phyloP scores from a whole-genome alignment of 805 yeast species.

The Blastobotrys muscicola region DNA sequence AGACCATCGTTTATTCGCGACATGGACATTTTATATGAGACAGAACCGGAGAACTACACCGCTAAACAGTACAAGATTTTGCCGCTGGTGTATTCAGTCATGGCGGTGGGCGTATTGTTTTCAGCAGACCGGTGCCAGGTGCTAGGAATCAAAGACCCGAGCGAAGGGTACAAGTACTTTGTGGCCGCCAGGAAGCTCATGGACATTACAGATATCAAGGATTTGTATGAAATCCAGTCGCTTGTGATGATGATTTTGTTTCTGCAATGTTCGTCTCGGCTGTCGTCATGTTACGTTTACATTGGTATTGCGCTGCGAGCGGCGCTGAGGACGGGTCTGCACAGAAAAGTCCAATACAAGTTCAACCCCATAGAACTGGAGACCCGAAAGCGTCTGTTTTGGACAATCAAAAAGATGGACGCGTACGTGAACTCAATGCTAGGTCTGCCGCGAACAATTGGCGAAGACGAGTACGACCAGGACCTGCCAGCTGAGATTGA shows the following conservation, averaged over 20 bases:
- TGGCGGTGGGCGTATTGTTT: conserved; percentile 82
- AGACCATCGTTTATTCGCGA: conserved; percentile 71
- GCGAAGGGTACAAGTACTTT: conserved; percentile 70
- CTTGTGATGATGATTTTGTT: conserved; percentile 79
- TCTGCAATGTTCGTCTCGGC: conserved; percentile 78
- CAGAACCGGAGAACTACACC: conserved; percentile 63
- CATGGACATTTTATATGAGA: conserved; percentile 63
- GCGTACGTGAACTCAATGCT: conserved; percentile 78
- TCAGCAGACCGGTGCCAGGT: conserved; percentile 35
- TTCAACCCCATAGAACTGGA: conserved; percentile 75
- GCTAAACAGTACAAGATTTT: conserved; percentile 65
- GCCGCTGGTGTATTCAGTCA: conserved; percentile 75
- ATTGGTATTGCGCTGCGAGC: conserved; percentile 81
- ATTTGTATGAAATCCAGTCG: conserved; percentile 73
- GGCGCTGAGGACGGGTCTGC: conserved; percentile 75
- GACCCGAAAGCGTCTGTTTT: conserved; percentile 73
- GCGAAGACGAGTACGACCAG: conserved; percentile 77
- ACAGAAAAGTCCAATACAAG: conserved; percentile 54
- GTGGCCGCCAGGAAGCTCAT: conserved; percentile 70
- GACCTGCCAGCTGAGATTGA: conserved; percentile 77
- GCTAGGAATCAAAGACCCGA: conserved; percentile 29
- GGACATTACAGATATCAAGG: conserved; percentile 78
- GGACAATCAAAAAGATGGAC: conserved; percentile 88
- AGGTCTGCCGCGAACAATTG: conserved; percentile 72
- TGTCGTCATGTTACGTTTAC: conserved; percentile 81